phyloP scores from a whole-genome alignment of 371 early-diverging fungal genomes.

The Circinella umbellata region DNA sequence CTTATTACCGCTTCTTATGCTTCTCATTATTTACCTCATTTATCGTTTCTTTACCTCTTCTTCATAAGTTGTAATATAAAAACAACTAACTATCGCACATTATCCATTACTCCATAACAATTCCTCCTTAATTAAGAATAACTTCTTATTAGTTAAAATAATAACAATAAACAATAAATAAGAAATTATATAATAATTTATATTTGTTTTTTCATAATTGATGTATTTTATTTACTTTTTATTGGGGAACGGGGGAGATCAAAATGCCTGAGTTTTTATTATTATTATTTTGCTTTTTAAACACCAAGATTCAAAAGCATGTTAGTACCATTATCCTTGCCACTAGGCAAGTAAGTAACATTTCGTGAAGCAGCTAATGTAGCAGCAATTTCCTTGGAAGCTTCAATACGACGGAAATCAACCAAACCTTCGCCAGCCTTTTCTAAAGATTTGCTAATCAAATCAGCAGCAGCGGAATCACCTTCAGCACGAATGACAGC shows the following conservation, averaged over 20 bases:
- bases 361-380: constrained; percentile 84
- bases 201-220: too few relatives aligned
- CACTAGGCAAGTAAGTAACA: constrained; percentile 92
- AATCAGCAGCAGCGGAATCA: constrained; percentile 91
- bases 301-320: constrained; percentile 58
- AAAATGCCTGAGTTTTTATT: too few relatives aligned
- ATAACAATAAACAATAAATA: too few relatives aligned
- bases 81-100: too few relatives aligned
- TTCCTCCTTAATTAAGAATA: too few relatives aligned
- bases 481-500: constrained; percentile 99
- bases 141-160: too few relatives aligned
- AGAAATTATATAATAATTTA: too few relatives aligned
- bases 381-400: constrained; percentile 95
- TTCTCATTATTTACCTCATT: background rate
- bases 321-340: constrained; percentile 52
- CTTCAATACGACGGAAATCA: constrained; percentile 97
- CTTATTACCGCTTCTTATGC: background rate
- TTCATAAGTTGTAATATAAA: too few relatives aligned
- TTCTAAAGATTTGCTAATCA: constrained; percentile 85
- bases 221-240: too few relatives aligned
- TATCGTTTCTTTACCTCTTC: background rate
- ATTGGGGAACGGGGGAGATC: too few relatives aligned
- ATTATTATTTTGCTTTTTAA: background rate
- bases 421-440: constrained; percentile 92
- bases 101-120: too few relatives aligned